phyloP scores from a whole-genome alignment of 345 rosid genomes.

The Rhodomyrtus tomentosa region DNA sequence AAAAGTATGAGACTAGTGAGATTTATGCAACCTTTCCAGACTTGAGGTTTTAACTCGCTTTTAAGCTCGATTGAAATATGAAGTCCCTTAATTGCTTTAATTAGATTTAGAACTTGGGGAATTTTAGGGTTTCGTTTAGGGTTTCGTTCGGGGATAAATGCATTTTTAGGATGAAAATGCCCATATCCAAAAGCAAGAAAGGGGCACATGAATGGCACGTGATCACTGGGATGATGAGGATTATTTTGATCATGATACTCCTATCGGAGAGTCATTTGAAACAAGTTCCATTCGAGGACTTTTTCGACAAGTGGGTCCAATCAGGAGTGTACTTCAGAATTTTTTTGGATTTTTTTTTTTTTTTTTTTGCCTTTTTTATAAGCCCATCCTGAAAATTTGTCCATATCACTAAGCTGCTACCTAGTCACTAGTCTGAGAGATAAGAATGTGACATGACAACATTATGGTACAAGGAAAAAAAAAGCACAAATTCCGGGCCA shows the following conservation, averaged over 20 bases:
- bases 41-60: background rate
- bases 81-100: background rate
- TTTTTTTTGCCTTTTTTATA: background rate
- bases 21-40: background rate
- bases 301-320: background rate
- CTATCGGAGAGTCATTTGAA: background rate
- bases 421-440: background rate
- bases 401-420: background rate
- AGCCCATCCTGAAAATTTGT: background rate
- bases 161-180: background rate
- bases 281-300: background rate
- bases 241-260: background rate
- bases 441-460: background rate
- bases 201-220: background rate
- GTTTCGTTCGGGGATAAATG: background rate
- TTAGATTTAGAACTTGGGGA: background rate
- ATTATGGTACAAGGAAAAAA: background rate
- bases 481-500: background rate
- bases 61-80: background rate
- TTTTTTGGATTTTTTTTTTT: accelerated
- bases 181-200: background rate
- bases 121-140: background rate
- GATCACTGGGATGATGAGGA: background rate
- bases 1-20: background rate
- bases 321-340: background rate